Evolutionary conservation across 352 stramenopile genomes (phyloP), one percentile per base, ranked within the genome.

Genomic region (Globisporangium alternatum): DNA sequence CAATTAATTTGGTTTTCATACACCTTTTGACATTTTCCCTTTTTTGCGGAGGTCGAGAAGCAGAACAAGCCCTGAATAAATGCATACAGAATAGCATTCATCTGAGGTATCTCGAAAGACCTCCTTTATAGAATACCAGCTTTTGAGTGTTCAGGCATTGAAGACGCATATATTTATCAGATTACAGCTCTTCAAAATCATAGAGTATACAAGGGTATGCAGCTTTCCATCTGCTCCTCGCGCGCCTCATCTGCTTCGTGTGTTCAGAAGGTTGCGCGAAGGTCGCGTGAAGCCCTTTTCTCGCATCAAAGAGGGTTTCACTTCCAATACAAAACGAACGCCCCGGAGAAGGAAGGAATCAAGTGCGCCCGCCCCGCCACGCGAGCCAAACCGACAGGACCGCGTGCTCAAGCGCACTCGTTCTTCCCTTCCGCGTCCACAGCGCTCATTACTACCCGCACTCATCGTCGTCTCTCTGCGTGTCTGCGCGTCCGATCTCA

Each of bases 241-340:
- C 8, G 7, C 21, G 15, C 12, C 35, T 37, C 25, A 25, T 60
- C 35, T 47, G 37, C 8, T 22, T 2, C 3, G 2, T 51, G 13
- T 39, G 12, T 17, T 12, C 28, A 1, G 5, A n/a, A 56, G 2
- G 66, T 71, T 49, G 61, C 55, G 25, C 41, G 66, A 72, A 72
- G 54, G 68, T 74, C 56, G 63, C 63, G 17, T 37, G 39, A 69
- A 63, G 45, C 37, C 19, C 48, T 22, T 15, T 41, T 61, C 51
- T 60, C 37, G 51, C 25, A 22, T 45, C 43, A 22, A 47, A 7
- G 43, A 48, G 55, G 22, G 55, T 61, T 51, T 60, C 55, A 41
- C 39, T 60, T 60, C 22, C 37, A 9, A 58, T 58, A 45, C 28
- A n/a, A 31, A 58, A 35, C 19, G 2, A n/a, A 37, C 39, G 52